Conservation (phyloP, 2,329 filamentous ascomycete species). For the Trichoderma arundinaceum region DNA sequence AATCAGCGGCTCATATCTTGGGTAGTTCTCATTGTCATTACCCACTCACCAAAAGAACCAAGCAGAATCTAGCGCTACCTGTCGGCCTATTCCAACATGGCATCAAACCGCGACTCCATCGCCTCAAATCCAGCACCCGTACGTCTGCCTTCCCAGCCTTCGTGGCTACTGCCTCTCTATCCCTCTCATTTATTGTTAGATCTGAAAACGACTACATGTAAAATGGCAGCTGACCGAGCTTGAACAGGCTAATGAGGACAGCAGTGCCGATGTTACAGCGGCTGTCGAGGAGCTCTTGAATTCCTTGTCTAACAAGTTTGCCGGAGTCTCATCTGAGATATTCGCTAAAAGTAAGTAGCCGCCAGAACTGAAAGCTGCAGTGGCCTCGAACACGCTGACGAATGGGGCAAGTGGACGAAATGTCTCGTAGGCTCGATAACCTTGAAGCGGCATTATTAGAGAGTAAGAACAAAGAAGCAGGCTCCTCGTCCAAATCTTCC, state of each 20-base stretch:
- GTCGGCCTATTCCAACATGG: conserved; percentile 16
- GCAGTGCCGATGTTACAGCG: conserved; percentile 66
- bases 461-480: conserved; percentile 54
- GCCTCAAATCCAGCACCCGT: conserved; percentile 29
- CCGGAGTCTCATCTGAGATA: conserved; percentile 81
- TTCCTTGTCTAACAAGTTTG: conserved; percentile 83
- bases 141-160: not conserved
- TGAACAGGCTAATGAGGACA: conserved; percentile 23
- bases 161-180: too few relatives aligned
- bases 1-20: not conserved
- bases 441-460: conserved; percentile 75
- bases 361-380: not conserved
- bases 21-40: not conserved
- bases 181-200: too few relatives aligned
- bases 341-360: conserved; percentile 78
- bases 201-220: not conserved
- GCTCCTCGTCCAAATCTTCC: conserved; percentile 35
- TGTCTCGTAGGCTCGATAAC: conserved; percentile 84
- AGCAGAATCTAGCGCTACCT: not conserved
- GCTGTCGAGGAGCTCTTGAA: conserved; percentile 88
- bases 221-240: conserved; percentile 2
- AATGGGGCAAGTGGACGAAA: conserved; percentile 79
- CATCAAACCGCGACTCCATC: conserved; percentile 32
- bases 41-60: not conserved
- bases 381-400: conserved; percentile 31